phyloP scores from a whole-genome alignment of 805 yeast genomes.

The Candida tallmaniae region DNA sequence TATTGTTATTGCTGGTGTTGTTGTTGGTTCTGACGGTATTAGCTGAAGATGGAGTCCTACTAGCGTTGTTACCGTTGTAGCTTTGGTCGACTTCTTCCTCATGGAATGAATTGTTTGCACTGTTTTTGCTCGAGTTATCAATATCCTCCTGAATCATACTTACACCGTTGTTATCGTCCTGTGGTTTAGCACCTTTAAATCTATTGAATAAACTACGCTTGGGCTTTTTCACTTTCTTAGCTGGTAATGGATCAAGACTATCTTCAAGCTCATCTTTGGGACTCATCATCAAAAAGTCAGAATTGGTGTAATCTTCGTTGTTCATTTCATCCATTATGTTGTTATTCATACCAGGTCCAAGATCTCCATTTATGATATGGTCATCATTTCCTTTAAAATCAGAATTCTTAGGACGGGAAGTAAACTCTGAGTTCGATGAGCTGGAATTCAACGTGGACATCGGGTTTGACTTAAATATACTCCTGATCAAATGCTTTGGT shows the following conservation, averaged over 20 bases:
- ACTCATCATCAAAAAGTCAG: constrained; percentile 19
- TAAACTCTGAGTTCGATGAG: background rate
- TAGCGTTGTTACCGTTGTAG: constrained; percentile 13
- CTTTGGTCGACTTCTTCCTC: constrained; percentile 3
- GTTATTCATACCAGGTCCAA: background rate
- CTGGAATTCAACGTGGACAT: constrained; percentile 1
- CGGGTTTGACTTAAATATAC: constrained; percentile 24
- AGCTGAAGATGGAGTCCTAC: constrained; percentile 21
- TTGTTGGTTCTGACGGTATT: constrained; percentile 13
- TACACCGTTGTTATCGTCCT: constrained; percentile 7
- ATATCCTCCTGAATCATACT: background rate
- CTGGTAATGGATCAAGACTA: constrained; percentile 9
- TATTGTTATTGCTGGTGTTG: constrained; percentile 1
- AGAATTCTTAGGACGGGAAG: too few species aligned
- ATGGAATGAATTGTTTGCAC: constrained; percentile 9
- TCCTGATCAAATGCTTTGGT: constrained; percentile 29
- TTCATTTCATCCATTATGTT: background rate
- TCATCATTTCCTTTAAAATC: too few species aligned
- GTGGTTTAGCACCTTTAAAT: constrained; percentile 23
- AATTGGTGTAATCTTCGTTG: constrained; percentile 4
- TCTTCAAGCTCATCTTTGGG: constrained; percentile 20
- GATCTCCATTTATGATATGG: too few species aligned
- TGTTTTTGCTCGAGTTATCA: constrained; percentile 10
- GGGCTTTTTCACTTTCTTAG: constrained; percentile 28
- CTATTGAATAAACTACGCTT: constrained; percentile 36